Base-by-base conservation (phyloP, 2,329 filamentous ascomycete species). In the Podosphaera fusca region DNA sequence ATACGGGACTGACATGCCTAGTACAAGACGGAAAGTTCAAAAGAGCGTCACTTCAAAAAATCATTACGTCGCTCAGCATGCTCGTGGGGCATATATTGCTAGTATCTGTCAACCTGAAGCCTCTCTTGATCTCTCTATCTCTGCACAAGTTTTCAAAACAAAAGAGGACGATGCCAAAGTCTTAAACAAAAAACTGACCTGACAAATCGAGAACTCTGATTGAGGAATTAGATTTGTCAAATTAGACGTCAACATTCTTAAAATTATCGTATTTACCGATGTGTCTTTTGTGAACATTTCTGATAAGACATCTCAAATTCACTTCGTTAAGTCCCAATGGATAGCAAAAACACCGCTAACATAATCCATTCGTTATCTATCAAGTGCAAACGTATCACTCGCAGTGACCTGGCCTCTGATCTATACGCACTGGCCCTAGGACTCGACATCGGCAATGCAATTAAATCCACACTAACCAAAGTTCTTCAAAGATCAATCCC, bases 321-420 rank as follows among this genome's bases (percentile, higher is more conserved):
- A 46, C 6, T 53, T 9, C 21, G 35, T 52, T 1, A 52, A n/a
- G 35, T 57, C 33, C 29, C 52, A n/a, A 29, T 34, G 29, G 47
- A 57, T 8, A 12, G 12, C 9, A 14, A 33, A n/a, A 52, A 52
- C 40, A 30, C 51, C n/a, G 55, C 55, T n/a, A 57, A 57, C 33
- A 57, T 57, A 29, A 49, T 52, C 21, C 47, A 57, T 35, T 57
- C 33, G 55, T 52, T 46, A 7, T 57, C 34, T 5, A 30, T 52
- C 12, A 57, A 52, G 36, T 57, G 55, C 21, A 60, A 58, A 33
- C n/a, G 56, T 29, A 56, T 63, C n/a, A 61, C 54, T 2, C 33
- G 38, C 10, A 59, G 57, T 38, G 55, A 61, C 3, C 47, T 62
- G 33, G 52, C 55, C 12, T 60, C 47, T 33, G 53, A 60, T 36